Conservation (phyloP, 2,329 filamentous ascomycete genomes). For the Neurospora sp. region DNA sequence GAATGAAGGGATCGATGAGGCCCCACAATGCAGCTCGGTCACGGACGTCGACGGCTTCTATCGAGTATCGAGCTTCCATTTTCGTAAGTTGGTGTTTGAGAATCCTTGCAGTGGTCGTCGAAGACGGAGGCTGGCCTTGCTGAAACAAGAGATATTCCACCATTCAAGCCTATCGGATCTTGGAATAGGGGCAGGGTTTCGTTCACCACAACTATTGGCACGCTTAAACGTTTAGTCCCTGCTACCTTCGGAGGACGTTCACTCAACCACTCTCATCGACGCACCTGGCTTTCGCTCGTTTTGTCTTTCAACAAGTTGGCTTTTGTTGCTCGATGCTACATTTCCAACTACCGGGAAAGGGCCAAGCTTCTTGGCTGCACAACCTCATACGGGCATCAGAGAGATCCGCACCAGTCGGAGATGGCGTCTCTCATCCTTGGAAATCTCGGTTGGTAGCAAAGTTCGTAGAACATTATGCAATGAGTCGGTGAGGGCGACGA, state of each 20-base stretch:
- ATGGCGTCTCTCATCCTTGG: background rate
- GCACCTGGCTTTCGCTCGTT: background rate
- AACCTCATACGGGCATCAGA: background rate
- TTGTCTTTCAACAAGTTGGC: background rate
- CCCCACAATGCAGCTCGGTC: background rate
- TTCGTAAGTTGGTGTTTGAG: background rate
- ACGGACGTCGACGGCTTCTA: background rate
- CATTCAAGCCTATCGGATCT: background rate
- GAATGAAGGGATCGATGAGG: background rate
- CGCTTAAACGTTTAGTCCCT: background rate
- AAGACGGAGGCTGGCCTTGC: background rate
- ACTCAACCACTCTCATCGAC: background rate
- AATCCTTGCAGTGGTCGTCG: background rate
- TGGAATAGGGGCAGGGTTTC: background rate
- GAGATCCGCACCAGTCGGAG: background rate
- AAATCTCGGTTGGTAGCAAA: background rate
- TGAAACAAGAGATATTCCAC: background rate
- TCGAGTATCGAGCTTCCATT: background rate
- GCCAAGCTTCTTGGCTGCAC: background rate
- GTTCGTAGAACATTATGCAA: background rate
- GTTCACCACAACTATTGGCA: background rate
- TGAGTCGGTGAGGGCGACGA: background rate
- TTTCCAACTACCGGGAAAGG: background rate
- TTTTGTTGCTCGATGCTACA: background rate
- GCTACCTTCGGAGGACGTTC: background rate